Evolutionary conservation across 2,329 filamentous ascomycete species (phyloP), one percentile per base, ranked within the genome.

Genomic region (Fusarium hainanense): DNA sequence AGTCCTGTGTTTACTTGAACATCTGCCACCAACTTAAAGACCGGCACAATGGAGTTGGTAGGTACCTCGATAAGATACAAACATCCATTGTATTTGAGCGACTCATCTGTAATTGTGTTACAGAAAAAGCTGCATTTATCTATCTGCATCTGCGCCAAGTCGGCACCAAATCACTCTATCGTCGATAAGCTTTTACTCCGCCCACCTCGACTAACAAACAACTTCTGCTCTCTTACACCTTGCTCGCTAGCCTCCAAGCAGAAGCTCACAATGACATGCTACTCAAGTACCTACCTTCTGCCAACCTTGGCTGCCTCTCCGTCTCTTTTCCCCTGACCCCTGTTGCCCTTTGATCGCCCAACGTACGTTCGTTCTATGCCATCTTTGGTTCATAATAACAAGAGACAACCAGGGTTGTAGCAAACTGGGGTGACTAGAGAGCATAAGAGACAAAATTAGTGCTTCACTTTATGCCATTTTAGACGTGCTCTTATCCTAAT

Each of bases 161-260:
- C 72, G 66, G 70, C 60, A 50, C 58, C 54, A 63, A 54, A 65
- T 47, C 54, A 72, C 67, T 75, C 34, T 75, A 75, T 75, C 68
- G 49, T 42, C 59, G 66, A 71, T 73, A 75, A 75, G 73, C 73
- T 75, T 66, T 56, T 67, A 58, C 72, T 74, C 59, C 69, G 72
- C 72, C 72, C 69, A 63, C 68, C 58, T 61, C 47, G 44, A 55
- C 55, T 67, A 52, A 49, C 55, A 51, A 37, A 37, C 34, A n/a
- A 18, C 34, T 37, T 20, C 30, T 54, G 20, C 48, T 42, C 34
- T 41, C 21, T 54, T 46, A 54, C 50, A 32, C 44, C 44, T 48
- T 44, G 27, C 46, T 40, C 40, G 56, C 63, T 43, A 44, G 34
- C 59, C 61, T 62, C 62, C 56, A 57, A 67, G 32, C 28, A 61